Conservation (phyloP, 116 monocot genomes). For the Cymodocea nodosa region DNA sequence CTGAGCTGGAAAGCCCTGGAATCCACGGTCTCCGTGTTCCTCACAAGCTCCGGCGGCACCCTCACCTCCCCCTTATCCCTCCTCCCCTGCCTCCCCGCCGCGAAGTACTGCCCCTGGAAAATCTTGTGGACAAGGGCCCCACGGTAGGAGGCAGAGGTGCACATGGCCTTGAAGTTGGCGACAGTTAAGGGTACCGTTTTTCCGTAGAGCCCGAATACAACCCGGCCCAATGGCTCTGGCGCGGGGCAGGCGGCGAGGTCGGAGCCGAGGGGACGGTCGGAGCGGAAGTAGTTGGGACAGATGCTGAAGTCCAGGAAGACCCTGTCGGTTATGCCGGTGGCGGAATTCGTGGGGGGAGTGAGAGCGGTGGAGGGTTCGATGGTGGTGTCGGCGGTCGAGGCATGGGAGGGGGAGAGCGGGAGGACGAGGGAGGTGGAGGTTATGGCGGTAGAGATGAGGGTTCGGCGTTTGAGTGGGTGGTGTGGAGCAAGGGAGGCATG, state of each 20-base stretch:
- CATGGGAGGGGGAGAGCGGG: slow-evolving; percentile 5
- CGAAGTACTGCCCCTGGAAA: slow-evolving; percentile 69
- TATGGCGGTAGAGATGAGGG: slow-evolving; percentile 3
- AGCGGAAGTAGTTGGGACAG: slow-evolving; percentile 71
- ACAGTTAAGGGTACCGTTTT: slow-evolving; percentile 55
- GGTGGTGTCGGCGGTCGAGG: slow-evolving; percentile 8
- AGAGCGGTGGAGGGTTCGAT: slow-evolving; percentile 9
- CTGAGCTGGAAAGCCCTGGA: slow-evolving; percentile 59
- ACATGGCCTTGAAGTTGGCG: slow-evolving; percentile 68
- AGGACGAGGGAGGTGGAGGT: slow-evolving; percentile 10
- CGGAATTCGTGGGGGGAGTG: neutral
- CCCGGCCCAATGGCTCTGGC: slow-evolving; percentile 56
- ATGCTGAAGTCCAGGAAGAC: slow-evolving; percentile 83
- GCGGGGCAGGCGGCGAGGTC: slow-evolving; percentile 59
- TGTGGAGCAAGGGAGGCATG: neutral
- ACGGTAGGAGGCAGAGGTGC: slow-evolving; percentile 47
- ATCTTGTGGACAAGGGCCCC: slow-evolving; percentile 74
- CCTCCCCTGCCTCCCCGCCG: slow-evolving; percentile 68
- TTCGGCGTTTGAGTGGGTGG: slow-evolving; percentile 2
- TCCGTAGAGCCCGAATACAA: slow-evolving; percentile 87
- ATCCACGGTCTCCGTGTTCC: slow-evolving; percentile 60
- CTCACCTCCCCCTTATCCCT: slow-evolving; percentile 64
- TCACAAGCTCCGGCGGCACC: slow-evolving; percentile 32
- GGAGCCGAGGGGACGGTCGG: slow-evolving; percentile 48
- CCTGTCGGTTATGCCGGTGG: slow-evolving; percentile 56